Evolutionary conservation across 1,284 basidiomycete genomes (phyloP).

Genomic region (Tremellales sp.): DNA sequence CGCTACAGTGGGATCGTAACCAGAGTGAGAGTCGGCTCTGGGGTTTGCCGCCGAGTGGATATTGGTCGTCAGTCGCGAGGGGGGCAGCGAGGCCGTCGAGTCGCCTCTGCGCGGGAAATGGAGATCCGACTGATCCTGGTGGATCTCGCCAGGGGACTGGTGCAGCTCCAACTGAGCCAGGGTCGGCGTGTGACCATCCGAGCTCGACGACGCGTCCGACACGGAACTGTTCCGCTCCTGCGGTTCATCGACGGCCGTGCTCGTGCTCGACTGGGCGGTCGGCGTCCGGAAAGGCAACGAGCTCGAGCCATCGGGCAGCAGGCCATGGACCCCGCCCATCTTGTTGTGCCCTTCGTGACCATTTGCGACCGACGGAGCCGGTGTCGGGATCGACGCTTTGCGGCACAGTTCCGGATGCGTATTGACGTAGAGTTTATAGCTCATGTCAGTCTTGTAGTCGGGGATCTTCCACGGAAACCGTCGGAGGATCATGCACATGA

Average conservation of each 20-base stretch:
- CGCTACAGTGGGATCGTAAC: not conserved
- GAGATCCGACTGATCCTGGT: constrained; percentile 60
- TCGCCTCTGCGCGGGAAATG: constrained; percentile 65
- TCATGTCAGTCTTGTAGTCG: constrained; percentile 87
- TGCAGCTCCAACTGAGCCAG: constrained; percentile 27
- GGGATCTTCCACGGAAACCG: constrained; percentile 99
- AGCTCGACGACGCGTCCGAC: constrained; percentile 22
- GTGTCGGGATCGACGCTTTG: constrained; percentile 41
- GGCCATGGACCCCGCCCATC: constrained; percentile 27
- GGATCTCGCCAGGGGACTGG: constrained; percentile 34
- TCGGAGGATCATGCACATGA: constrained; percentile 98
- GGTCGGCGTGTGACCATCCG: constrained; percentile 15
- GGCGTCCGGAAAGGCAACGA: constrained; percentile 37
- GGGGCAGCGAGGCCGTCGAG: constrained; percentile 59
- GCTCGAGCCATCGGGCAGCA: constrained; percentile 39
- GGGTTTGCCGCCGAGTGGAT: not conserved
- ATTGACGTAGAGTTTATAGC: constrained; percentile 85
- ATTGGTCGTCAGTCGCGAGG: constrained; percentile 23
- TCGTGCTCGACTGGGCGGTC: constrained; percentile 24
- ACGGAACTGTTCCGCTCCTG: constrained; percentile 10
- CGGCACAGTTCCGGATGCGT: constrained; percentile 82
- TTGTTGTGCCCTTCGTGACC: constrained; percentile 25
- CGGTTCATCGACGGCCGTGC: constrained; percentile 26
- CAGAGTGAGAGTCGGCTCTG: constrained; percentile 2
- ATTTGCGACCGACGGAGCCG: constrained; percentile 38